Evolutionary conservation across 768 basidiomycete species (phyloP).

Genomic region (Glaciozyma antarctica): DNA sequence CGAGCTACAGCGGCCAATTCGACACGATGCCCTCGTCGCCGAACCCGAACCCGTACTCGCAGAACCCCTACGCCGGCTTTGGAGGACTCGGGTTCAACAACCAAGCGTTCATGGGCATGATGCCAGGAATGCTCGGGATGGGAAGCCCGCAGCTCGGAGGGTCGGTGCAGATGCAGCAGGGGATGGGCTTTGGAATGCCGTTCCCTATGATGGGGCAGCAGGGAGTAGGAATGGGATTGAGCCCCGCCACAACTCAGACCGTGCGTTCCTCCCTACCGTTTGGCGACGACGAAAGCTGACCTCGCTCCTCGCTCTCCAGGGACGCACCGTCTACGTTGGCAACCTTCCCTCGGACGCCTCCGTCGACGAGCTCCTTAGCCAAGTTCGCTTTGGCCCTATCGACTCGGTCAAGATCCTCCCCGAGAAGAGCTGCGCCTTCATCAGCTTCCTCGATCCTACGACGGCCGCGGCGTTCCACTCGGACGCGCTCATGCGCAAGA

Average conservation of each 20-base stretch:
- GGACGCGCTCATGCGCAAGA: slow-evolving; percentile 88
- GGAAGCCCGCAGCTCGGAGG: background rate
- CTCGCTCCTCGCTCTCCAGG: slow-evolving; percentile 8
- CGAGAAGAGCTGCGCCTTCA: slow-evolving; percentile 85
- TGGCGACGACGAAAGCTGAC: background rate
- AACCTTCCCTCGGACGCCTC: slow-evolving; percentile 91
- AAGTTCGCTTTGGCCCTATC: slow-evolving; percentile 94
- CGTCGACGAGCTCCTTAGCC: slow-evolving; percentile 93
- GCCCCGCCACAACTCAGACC: slow-evolving; percentile 11
- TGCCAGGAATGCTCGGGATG: slow-evolving; percentile 17
- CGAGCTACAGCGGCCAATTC: background rate
- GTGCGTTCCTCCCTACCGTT: background rate
- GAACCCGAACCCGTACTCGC: background rate
- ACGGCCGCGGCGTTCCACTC: slow-evolving; percentile 96
- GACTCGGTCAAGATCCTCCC: slow-evolving; percentile 89
- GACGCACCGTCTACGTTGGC: slow-evolving; percentile 89
- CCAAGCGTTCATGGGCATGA: slow-evolving; percentile 19
- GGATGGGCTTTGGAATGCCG: slow-evolving; percentile 3
- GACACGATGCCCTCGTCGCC: background rate
- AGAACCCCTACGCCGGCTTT: background rate
- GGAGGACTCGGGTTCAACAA: slow-evolving; percentile 7
- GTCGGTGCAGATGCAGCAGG: slow-evolving; percentile 4
- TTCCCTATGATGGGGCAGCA: slow-evolving; percentile 15
- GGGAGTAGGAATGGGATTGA: background rate
- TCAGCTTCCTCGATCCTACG: slow-evolving; percentile 87